Conservation (phyloP, 805 yeast genomes). For the Danielozyma ontarioensis region DNA sequence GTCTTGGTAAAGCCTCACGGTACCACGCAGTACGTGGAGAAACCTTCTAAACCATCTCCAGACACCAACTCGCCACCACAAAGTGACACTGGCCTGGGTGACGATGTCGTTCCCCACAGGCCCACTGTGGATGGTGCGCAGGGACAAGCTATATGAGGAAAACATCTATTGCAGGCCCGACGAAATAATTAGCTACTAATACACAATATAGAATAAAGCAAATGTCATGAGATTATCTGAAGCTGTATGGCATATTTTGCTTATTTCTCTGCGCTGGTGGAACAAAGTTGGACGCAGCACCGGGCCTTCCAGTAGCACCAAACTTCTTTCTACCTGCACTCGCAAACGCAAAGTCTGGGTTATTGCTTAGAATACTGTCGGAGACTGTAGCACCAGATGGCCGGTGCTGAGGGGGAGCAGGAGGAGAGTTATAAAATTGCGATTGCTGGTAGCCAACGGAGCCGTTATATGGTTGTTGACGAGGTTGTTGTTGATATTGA, state of each 20-base stretch:
- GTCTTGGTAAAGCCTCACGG: conserved; percentile 61
- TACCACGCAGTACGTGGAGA: conserved; percentile 19
- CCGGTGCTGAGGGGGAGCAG: conserved; percentile 5
- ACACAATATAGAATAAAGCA: background rate
- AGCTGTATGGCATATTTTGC: conserved; percentile 2
- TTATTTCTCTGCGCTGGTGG: background rate
- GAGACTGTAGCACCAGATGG: conserved; percentile 24
- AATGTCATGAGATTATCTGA: conserved; percentile 1
- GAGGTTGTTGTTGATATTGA: conserved; percentile 5
- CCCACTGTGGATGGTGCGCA: no score
- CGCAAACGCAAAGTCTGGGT: conserved; percentile 37
- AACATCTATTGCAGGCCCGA: no score
- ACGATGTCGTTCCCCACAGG: background rate
- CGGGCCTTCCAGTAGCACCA: background rate
- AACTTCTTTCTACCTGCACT: background rate
- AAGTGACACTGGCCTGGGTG: background rate
- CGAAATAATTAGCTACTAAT: background rate
- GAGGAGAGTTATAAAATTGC: background rate
- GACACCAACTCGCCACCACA: background rate
- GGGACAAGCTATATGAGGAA: no score
- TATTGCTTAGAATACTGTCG: conserved; percentile 31
- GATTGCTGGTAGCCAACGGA: no score
- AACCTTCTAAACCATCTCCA: conserved; percentile 2
- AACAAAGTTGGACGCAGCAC: background rate
- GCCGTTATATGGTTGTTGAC: conserved; percentile 4